These are phyloP conservation scores for Colletotrichum nymphaeae DNA, from an alignment of 2,329 filamentous ascomycete species.

Conservation along the genomic window DNA sequence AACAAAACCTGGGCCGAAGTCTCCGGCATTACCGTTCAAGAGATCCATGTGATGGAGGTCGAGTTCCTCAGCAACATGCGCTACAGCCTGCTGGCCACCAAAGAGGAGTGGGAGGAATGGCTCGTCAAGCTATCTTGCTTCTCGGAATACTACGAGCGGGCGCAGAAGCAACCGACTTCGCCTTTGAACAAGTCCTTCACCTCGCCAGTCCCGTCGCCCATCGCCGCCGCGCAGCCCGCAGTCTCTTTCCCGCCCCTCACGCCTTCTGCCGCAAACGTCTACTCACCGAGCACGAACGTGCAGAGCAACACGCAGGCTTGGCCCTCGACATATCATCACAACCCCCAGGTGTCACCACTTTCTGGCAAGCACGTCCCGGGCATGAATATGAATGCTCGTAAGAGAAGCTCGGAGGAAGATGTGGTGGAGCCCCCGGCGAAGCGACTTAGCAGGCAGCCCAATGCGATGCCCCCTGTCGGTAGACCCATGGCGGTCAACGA, in stretches of 20 bases:
- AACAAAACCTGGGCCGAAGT: conserved; percentile 99
- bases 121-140: conserved; percentile 85
- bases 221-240: conserved; percentile 44
- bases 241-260: conserved; percentile 48
- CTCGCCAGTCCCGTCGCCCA: conserved; percentile 65
- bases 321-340: conserved; percentile 51
- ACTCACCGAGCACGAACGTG: conserved; percentile 53
- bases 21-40: conserved; percentile 90
- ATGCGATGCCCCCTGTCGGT: conserved; percentile 25
- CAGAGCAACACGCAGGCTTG: conserved; percentile 49
- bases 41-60: conserved; percentile 99
- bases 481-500: conserved; percentile 37
- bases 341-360: conserved; percentile 59
- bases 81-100: conserved; percentile 89
- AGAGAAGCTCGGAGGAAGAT: conserved; percentile 64
- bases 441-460: conserved; percentile 51
- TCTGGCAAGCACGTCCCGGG: conserved; percentile 54
- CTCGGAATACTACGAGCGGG: conserved; percentile 82
- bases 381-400: conserved; percentile 56
- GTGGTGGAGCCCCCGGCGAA: conserved; percentile 66
- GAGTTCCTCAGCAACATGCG: conserved; percentile 99
- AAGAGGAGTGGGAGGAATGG: conserved; percentile 89
- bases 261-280: conserved; percentile 46
- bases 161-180: conserved; percentile 57
- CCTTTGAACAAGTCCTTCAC: conserved; percentile 51